phyloP scores from a whole-genome alignment of 345 rosid genomes.

The Psidium friedrichsthalianum region DNA sequence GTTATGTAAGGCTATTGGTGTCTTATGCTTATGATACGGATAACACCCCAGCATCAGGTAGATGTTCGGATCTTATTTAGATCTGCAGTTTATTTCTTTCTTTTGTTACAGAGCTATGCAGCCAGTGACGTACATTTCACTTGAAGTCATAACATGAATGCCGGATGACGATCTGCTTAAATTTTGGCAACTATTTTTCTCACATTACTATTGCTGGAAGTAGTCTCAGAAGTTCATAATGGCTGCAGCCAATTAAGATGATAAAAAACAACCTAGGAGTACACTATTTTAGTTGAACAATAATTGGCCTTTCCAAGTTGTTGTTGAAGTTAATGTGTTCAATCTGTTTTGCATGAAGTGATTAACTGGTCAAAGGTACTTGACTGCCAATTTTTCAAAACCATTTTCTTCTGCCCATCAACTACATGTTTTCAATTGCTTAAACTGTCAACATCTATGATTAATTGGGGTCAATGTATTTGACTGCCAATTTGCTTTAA shows the following conservation, averaged over 20 bases:
- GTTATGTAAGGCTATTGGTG: constrained; percentile 97
- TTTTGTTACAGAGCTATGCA: not conserved
- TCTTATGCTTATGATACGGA: constrained; percentile 94
- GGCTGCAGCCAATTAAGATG: not conserved
- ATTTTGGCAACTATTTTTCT: not conserved
- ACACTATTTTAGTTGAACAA: not conserved
- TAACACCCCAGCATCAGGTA: constrained; percentile 96
- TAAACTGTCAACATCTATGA: not conserved
- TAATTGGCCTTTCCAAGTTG: not conserved
- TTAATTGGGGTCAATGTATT: not conserved
- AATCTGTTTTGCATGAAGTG: not conserved
- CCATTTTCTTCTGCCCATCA: not conserved
- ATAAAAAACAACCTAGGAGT: not conserved
- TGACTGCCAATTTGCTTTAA: not conserved
- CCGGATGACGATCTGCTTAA: not conserved
- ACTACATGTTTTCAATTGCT: not conserved
- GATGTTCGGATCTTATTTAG: not conserved
- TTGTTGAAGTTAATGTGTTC: not conserved
- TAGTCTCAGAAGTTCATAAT: not conserved
- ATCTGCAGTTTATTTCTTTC: not conserved
- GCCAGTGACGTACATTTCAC: not conserved
- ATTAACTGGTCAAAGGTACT: not conserved
- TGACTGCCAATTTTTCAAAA: not conserved
- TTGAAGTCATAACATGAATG: not conserved
- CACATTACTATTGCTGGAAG: not conserved